A percentile compares a stretch with the other conserved stretches of the same genome.
phyloP scores from a whole-genome alignment of 805 yeast genomes.

The Candida caryicola region DNA sequence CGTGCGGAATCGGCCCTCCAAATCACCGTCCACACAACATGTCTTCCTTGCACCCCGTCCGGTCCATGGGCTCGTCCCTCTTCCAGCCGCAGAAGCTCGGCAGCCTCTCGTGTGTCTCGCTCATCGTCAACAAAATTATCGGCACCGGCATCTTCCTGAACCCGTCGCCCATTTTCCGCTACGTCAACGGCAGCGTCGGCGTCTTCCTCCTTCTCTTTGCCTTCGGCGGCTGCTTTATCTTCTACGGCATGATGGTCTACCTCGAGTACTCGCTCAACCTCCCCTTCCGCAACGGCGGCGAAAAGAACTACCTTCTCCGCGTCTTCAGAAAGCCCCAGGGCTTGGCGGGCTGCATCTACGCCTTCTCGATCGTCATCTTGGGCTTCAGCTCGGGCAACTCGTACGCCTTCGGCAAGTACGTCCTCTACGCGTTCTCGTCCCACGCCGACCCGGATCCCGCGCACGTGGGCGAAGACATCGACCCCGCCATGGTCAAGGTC shows the following conservation, averaged over 20 bases:
- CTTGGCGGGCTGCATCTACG: slow-evolving; percentile 38
- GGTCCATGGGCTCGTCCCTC: neutral
- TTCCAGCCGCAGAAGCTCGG: slow-evolving; percentile 15
- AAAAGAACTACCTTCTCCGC: slow-evolving; percentile 38
- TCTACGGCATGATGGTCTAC: slow-evolving; percentile 40
- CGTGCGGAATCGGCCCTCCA: neutral
- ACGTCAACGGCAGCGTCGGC: slow-evolving; percentile 37
- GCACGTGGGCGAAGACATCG: slow-evolving; percentile 18
- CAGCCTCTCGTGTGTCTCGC: slow-evolving; percentile 34
- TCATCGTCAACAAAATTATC: slow-evolving; percentile 42
- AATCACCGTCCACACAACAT: neutral
- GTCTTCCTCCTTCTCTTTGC: slow-evolving; percentile 32
- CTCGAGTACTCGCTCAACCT: slow-evolving; percentile 39
- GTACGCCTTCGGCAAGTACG: slow-evolving; percentile 62
- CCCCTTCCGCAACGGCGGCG: slow-evolving; percentile 43
- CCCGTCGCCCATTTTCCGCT: slow-evolving; percentile 40
- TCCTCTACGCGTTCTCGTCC: slow-evolving; percentile 37
- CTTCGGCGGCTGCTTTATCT: slow-evolving; percentile 36
- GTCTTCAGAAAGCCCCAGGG: slow-evolving; percentile 33
- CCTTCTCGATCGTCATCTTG: slow-evolving; percentile 53
- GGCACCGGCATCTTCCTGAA: slow-evolving; percentile 44
- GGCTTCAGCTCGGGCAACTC: slow-evolving; percentile 64
- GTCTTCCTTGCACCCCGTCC: neutral
- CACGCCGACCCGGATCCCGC: slow-evolving; percentile 12
- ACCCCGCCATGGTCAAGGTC: slow-evolving; percentile 33